Base-by-base conservation (phyloP, 495 filamentous ascomycete species). In the Aspergillus campestris region DNA sequence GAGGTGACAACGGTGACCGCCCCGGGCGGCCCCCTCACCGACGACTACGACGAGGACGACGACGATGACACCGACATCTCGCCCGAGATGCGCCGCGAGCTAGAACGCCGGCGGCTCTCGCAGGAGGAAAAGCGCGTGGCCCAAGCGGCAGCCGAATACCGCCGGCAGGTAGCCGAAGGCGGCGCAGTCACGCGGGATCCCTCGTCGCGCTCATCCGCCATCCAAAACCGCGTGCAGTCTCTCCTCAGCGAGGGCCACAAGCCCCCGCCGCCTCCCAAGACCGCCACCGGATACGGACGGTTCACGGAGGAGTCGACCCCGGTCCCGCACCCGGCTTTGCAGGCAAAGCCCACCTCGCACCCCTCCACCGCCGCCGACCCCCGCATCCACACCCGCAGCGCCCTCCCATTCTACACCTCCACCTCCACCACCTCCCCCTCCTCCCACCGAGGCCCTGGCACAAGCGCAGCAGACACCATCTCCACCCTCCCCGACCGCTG, bases 91-190 rank as follows among this genome's bases (percentile, higher is more conserved):
- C 81, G 89, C 29, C 81, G 92, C 24, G 92, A 97, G 59, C 73
- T 96, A 6, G 92, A 98, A 61, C 79, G 89, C 14, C 75, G 82
- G 31, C 79, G 86, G 37, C 77, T 97, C 13, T 84, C 84, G 13
- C 81, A 88, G 60, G 92, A 97, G 65, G 92, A 98, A 62, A 83
- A 82, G 48, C 77, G 92, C n/a, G 94, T 98, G 8, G 89, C 86
- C 31, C 83, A 78, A 35, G 92, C 90, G 1, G 88, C 88, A n/a
- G 89, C 86, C 1, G 92, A 95, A 61, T 94, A 96, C 57, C 81
- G 86, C 4, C 75, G 80, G 47, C 82, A 84, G 24, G 72, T 95
- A 35, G 82, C 86, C 2, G 82, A 82, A 42, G 64, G 78, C 10
- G 78, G 75, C 1, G 65, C 73, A 9, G 61, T 69, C 32, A 79